Base-by-base conservation (phyloP, 805 yeast species). In the Hanseniaspora valbyensis region DNA sequence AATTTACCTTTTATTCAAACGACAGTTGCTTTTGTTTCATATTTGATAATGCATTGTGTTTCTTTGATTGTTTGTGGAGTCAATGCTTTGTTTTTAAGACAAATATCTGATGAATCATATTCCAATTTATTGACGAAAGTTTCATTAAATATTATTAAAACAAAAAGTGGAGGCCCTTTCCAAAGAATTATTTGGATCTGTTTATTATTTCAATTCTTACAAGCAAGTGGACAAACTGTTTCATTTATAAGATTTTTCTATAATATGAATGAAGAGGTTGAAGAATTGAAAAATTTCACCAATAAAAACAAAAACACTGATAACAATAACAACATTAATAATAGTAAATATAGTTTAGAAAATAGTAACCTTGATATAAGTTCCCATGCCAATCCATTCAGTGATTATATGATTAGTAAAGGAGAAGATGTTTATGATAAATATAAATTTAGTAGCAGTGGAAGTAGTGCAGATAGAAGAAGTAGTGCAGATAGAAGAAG, bases 261-360 rank as follows among this genome's bases (percentile, higher is more conserved):
- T 28, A 48, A 48, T n/a, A 32, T 48, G 41, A 48, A 48, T 28
- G 41, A 48, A 26, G 51, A 48, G 13, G 9, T 25, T 24, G 51
- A 48, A 16, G 44, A 40, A 25, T 25, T 40, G 19, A 45, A 45
- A 24, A 13, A 45, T 21, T 12, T 45, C 16, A 18, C n/a, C 12
- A 21, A 18, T 1, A 28, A 7, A 16, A 24, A 19, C 26, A 30
- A 45, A 21, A 22, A 34, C n/a, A 22, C 19, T 6, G 5, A 8
- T 5, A n/a, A 32, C n/a, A 12, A 9, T 12, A 13, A 33, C n/a
- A 25, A n/a, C 14, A 24, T 12, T 5, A n/a, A 7, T 34, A 7
- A 21, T 9, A 34, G 6, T 18, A 34, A 34, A 5, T n/a, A n/a
- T n/a, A n/a, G n/a, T n/a, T n/a, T n/a, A n/a, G n/a, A n/a, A n/a